These are phyloP conservation scores for Lactifluus pinguis DNA, from an alignment of 768 basidiomycete species.

Conservation along the genomic window DNA sequence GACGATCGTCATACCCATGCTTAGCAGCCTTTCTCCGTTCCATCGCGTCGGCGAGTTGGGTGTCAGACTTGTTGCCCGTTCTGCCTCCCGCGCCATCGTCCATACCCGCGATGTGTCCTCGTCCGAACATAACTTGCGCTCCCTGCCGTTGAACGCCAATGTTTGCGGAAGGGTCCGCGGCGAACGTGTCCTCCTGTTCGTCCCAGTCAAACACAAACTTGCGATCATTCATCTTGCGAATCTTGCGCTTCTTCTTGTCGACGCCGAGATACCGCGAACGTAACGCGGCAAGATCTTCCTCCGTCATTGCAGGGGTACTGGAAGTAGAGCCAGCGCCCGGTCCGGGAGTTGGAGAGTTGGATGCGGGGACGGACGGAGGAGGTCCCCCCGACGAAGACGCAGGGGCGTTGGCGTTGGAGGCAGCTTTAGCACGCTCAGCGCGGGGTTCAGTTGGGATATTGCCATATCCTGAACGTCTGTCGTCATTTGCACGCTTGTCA, in stretches of 20 bases:
- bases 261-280: conserved; percentile 92
- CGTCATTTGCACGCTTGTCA: conserved; percentile 29
- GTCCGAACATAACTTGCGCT: conserved; percentile 82
- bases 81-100: conserved; percentile 52
- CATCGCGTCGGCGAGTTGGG: conserved; percentile 68
- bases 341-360: conserved; percentile 26
- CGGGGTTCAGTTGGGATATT: conserved; percentile 77
- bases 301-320: conserved; percentile 58
- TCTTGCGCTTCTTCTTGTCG: conserved; percentile 88
- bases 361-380: conserved; percentile 12
- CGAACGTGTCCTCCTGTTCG: conserved; percentile 87
- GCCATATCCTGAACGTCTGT: conserved; percentile 42
- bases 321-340: conserved; percentile 29
- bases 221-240: conserved; percentile 90
- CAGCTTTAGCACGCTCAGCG: conserved; percentile 51
- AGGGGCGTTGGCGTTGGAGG: conserved; percentile 30
- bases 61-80: conserved; percentile 27
- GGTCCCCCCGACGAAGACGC: conserved; percentile 39
- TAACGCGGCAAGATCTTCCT: conserved; percentile 71
- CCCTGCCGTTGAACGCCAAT: conserved; percentile 67
- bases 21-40: conserved; percentile 78
- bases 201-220: conserved; percentile 99
- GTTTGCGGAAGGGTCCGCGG: conserved; percentile 64
- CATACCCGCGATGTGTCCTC: conserved; percentile 79
- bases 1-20: conserved; percentile 82